These are phyloP conservation scores for Penicillium atrosanguineum DNA, from an alignment of 495 filamentous ascomycete genomes.

Conservation along the genomic window DNA sequence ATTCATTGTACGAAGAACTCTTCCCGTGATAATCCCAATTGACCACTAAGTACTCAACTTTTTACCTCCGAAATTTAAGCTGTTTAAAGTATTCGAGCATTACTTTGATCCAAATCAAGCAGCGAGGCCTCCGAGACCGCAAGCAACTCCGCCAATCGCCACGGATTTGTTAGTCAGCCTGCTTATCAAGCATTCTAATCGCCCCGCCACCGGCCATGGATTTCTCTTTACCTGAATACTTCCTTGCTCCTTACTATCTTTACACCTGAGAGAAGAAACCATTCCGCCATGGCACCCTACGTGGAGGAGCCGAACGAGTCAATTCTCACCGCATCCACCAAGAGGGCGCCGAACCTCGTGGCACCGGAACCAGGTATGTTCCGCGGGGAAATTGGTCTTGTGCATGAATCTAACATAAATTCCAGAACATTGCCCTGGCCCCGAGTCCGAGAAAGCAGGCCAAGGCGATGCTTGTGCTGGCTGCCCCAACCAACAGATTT, in stretches of 20 bases:
- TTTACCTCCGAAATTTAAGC: background rate
- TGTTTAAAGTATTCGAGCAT: background rate
- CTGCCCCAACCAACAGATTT: slow-evolving; percentile 94
- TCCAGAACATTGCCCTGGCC: slow-evolving; percentile 89
- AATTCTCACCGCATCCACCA: slow-evolving; percentile 66
- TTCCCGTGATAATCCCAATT: background rate
- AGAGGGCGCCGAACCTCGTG: slow-evolving; percentile 73
- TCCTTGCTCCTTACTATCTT: slow-evolving; percentile 1
- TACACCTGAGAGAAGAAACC: background rate
- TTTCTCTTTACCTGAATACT: slow-evolving; percentile 12
- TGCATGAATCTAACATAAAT: slow-evolving; percentile 3
- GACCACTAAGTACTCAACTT: background rate
- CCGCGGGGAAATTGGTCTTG: slow-evolving; percentile 5
- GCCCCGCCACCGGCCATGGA: slow-evolving; percentile 24
- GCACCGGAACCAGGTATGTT: slow-evolving; percentile 80
- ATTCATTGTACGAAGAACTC: background rate
- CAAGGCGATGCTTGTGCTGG: slow-evolving; percentile 84
- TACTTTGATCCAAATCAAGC: background rate
- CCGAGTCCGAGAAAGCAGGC: slow-evolving; percentile 82
- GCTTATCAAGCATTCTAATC: slow-evolving; percentile 39
- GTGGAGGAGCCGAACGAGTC: slow-evolving; percentile 63
- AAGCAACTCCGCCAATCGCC: slow-evolving; percentile 30
- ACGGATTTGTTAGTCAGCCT: slow-evolving; percentile 37
- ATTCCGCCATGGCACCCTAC: slow-evolving; percentile 60
- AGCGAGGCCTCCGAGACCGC: slow-evolving; percentile 27